Evolutionary conservation across 192 early-diverging fungal species (phyloP), one percentile per base, ranked within the genome.

Genomic region (Helicostylum pulchrum): DNA sequence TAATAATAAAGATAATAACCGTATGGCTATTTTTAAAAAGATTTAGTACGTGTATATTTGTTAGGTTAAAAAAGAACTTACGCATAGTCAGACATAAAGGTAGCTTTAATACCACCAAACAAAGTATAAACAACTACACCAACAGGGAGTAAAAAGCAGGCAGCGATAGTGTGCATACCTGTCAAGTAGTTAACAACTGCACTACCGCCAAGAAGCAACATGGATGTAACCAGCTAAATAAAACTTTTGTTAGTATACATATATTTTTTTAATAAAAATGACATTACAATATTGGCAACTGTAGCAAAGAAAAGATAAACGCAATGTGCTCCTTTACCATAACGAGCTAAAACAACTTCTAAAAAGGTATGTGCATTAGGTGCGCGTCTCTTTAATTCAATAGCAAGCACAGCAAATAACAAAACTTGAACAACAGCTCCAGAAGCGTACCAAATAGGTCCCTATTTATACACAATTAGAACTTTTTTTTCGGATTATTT

Each of bases 281-380:
- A 53, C 64, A 39, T 64, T 70, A 75, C 73, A 51, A 66, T 75
- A 39, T 84, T 84, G 53, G 83, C 81, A 23, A 76, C 60, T 14
- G 79, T 65, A 4, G 71, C 77, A 57, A 83, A 83, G 32, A 79
- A 67, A 32, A 88, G 39, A 47, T 87, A 90, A 0, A 87, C 74
- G 34, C 80, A 65, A 60, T 89, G 87, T 21, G 88, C 73, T 0
- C 70, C 52, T 52, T 71, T 85, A 21, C 88, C 88, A 57, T 90
- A 90, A 23, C 88, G 81, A 26, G 73, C 83, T 32, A 74, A 73
- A 43, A 90, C 78, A 54, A 90, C 87, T 65, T 90, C 88, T 2
- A 90, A 60, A 53, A 91, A 89, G 4, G 88, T 90, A 61, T 90
- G 88, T 11, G 85, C 86, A 58, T 90, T 89, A 3, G 87, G 88